phyloP scores from a whole-genome alignment of 1,139 yeast species.

The Magnusiomyces suaveolens region DNA sequence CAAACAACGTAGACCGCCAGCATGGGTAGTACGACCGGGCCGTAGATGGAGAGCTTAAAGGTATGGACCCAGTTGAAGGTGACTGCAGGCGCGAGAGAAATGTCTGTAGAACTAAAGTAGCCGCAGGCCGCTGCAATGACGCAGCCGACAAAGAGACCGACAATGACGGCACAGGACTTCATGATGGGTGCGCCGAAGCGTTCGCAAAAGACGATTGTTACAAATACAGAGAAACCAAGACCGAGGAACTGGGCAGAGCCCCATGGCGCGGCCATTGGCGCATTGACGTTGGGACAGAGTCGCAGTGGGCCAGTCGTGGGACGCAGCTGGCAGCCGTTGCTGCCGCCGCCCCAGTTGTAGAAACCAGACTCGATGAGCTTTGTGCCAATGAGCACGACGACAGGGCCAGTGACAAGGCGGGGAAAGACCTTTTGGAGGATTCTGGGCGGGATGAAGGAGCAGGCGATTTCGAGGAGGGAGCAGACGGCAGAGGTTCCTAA shows the following conservation, averaged over 20 bases:
- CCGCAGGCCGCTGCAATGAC: constrained; percentile 88
- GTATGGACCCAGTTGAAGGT: constrained; percentile 85
- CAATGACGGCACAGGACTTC: constrained; percentile 85
- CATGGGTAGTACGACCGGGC: constrained; percentile 75
- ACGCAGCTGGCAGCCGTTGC: constrained; percentile 37
- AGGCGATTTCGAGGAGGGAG: constrained; percentile 57
- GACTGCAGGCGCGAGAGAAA: constrained; percentile 68
- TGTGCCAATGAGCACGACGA: constrained; percentile 72
- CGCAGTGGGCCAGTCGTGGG: constrained; percentile 41
- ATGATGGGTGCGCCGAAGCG: constrained; percentile 89
- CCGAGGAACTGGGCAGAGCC: constrained; percentile 83
- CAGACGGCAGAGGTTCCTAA: constrained; percentile 73
- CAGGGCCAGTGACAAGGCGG: constrained; percentile 86
- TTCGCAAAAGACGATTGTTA: constrained; percentile 64
- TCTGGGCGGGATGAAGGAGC: constrained; percentile 69
- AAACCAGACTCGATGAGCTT: constrained; percentile 60
- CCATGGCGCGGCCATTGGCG: constrained; percentile 56
- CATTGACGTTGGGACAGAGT: constrained; percentile 39
- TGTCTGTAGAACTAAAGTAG: constrained; percentile 50
- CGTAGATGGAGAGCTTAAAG: constrained; percentile 63
- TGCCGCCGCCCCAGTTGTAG: constrained; percentile 80
- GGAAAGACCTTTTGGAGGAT: constrained; percentile 68
- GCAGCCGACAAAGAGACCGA: constrained; percentile 78
- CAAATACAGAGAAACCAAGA: constrained; percentile 71
- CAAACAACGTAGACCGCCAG: constrained; percentile 69